These are phyloP conservation scores for Fusarium zealandicum DNA, from an alignment of 2,329 filamentous ascomycete species.

Conservation along the genomic window DNA sequence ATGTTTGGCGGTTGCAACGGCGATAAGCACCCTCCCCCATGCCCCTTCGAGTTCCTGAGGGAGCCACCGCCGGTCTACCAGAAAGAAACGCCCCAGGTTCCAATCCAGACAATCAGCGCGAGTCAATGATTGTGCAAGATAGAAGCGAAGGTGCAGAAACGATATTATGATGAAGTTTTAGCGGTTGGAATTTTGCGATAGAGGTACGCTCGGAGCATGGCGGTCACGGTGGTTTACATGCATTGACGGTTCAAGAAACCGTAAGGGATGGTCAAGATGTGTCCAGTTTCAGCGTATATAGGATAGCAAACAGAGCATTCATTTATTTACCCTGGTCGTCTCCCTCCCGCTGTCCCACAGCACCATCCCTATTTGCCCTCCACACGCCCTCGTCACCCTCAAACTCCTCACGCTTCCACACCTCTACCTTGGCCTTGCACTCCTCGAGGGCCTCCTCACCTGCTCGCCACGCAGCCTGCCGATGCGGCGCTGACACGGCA, in stretches of 20 bases:
- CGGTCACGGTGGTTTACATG: conserved; percentile 7
- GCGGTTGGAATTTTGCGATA: conserved; percentile 12
- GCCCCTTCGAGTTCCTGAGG: conserved; percentile 49
- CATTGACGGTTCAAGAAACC: neutral
- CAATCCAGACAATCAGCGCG: neutral
- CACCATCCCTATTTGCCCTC: conserved; percentile 85
- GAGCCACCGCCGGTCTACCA: conserved; percentile 49
- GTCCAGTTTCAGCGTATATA: conserved; percentile 8
- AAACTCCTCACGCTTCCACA: conserved; percentile 96
- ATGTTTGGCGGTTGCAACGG: conserved; percentile 46
- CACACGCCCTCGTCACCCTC: conserved; percentile 78
- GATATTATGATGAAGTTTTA: conserved; percentile 6
- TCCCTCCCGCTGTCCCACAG: conserved; percentile 58
- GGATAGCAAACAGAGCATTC: conserved; percentile 6
- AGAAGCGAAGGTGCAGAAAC: neutral
- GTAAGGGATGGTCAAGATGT: neutral
- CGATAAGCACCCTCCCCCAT: conserved; percentile 44
- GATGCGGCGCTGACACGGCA: conserved; percentile 82
- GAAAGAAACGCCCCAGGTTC: conserved; percentile 25
- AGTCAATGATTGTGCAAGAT: neutral
- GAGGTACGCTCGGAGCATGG: conserved; percentile 10
- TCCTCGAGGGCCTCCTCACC: conserved; percentile 89
- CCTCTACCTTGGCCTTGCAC: conserved; percentile 87
- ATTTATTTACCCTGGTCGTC: neutral
- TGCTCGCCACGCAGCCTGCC: conserved; percentile 83